Base-by-base conservation (phyloP, 345 rosid genomes). In the Rubroshorea leprosula region DNA sequence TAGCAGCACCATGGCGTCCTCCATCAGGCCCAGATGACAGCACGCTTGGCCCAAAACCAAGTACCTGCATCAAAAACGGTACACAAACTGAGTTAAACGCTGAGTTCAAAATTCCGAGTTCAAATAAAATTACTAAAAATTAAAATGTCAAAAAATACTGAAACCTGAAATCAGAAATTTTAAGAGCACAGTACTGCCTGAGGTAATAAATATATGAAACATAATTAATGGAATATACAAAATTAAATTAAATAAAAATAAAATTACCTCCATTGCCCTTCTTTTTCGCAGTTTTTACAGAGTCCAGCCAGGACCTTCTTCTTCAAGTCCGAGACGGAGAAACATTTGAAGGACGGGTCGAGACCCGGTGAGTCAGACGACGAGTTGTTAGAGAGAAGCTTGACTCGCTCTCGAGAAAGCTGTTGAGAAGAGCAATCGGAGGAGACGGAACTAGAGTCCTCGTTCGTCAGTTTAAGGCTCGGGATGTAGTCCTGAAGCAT, bases 1-100 rank as follows among this genome's bases (percentile, higher is more conserved):
- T 44, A 93, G 91, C 0, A 93, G 82, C 45, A 74, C 96, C 96
- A 93, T 80, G 2, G 99, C 97, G 68, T 93, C 99, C 76, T 93
- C 99, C 97, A 93, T 84, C 5, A 93, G 74, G 38, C 99, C 99
- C 0, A 93, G 72, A 58, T 89, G 89, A 72, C 87, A 79, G 58
- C 99, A 93, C 6, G 97, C 99, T 78, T 89, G 90, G 17, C 99
- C 99, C 44, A 89, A 60, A 27, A 89, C 83, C 68, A 73, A 60
- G 66, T 85, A 92, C 80, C 98, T 92, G 76, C 2, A 7, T 29
- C 35, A 29, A 29, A 29, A 29, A 4, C n/a, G n/a, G n/a, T 18
- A 27, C 22, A 13, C 21, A 46, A 9, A 35, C 17, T 35, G 19
- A 55, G 23, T 39, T 55, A 8, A 0, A 12, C n/a, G 11, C 9